Evolutionary conservation across 352 stramenopile species (phyloP), one percentile per base, ranked within the genome.

Genomic region (Globisporangium emineosum): DNA sequence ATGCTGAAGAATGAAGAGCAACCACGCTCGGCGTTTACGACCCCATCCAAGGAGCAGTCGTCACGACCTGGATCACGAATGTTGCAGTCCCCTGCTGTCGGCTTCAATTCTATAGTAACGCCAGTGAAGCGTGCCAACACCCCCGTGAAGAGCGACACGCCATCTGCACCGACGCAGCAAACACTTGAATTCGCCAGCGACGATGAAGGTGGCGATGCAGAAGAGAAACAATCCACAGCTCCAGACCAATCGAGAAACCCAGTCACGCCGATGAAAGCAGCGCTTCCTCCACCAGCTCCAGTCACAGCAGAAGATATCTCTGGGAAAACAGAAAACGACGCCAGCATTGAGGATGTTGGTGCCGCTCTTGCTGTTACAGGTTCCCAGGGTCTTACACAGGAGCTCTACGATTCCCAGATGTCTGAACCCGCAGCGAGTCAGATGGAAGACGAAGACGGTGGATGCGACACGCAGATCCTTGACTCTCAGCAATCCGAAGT

Each of bases 1-100:
- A 35, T 64, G 47, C 17, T 49, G 8, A 55, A 49, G 35, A 64
- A 64, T 32, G 63, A 64, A 15, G 56, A 60, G 23, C 45, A 59
- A 30, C 47, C 63, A 4, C 63, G 63, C 15, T 64, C 63, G 15
- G 56, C 63, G 32, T 63, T 64, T 51, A 61, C 56, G 35, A 68
- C 63, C 5, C 63, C 63, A 32, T 60, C 52, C 17, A 68, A 68
- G 40, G 49, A 68, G 6, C 45, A 23, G 25, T 12, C 35, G 25
- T 43, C 32, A 17, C 60, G 50, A 2, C 40, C 60, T 42, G 42
- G 2, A 3, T 52, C 30, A 37, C 53, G 40, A 2, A 51, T 54
- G 23, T 56, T 40, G 45, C 47, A 60, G 27, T 66, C 60, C 9
- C 60, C 60, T 23, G 57, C 37, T 32, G 15, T 51, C 2, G 40